Evolutionary conservation across 345 rosid genomes (phyloP).

Genomic region (Citrus australasica): DNA sequence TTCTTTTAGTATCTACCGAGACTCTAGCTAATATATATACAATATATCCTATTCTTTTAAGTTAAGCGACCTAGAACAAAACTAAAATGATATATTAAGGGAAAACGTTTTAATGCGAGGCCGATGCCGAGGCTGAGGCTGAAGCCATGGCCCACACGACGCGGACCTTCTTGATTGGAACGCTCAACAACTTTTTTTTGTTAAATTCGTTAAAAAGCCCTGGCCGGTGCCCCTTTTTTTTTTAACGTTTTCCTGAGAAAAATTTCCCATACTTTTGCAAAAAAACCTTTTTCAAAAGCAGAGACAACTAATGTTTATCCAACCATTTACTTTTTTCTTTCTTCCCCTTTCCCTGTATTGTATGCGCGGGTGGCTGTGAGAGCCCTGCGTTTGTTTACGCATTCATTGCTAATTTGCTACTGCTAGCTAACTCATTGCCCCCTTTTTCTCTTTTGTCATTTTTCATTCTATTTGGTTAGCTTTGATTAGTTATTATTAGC

Average conservation of each 20-base stretch:
- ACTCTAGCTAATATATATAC: no score
- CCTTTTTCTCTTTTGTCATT: not conserved
- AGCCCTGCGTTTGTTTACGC: no score
- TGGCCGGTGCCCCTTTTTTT: not conserved
- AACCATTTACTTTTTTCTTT: not conserved
- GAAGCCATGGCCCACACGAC: not conserved
- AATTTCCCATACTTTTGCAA: slow-evolving; percentile 10
- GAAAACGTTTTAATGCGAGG: no score
- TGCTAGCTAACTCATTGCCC: not conserved
- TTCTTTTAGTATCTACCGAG: no score
- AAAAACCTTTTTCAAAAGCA: slow-evolving; percentile 7
- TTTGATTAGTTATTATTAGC: no score
- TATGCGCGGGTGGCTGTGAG: not conserved
- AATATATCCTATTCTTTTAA: no score
- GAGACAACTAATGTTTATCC: not conserved
- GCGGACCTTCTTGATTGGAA: slow-evolving; percentile 5
- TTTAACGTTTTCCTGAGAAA: not conserved
- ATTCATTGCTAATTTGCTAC: no score
- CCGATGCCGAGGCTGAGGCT: not conserved
- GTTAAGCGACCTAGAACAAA: no score
- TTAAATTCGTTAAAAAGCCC: not conserved
- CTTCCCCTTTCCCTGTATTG: not conserved
- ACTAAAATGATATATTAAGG: no score
- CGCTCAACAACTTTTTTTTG: not conserved
- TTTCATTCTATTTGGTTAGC: no score